Base-by-base conservation (phyloP, 441 rosid genomes). In the Biscutella laevigata region DNA sequence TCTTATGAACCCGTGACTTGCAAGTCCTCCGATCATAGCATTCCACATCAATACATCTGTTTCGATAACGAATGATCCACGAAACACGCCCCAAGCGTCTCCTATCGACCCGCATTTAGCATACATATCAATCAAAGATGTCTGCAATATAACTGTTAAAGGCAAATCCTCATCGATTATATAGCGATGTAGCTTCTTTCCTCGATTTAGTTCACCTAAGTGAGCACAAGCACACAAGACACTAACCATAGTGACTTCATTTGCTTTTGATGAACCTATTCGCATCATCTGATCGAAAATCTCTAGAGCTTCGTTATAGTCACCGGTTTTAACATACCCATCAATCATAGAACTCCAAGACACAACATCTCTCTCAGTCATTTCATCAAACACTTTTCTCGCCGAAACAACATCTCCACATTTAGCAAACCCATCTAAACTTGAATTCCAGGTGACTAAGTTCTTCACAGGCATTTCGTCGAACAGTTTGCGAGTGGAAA, bases 71-170 rank as follows among this genome's bases (percentile, higher is more conserved):
- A 47, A 39, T 55, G 60, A 79, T 34, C 62, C 40, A 4, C 47
- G 70, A 49, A 89, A 89, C 17, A 84, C 85, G 0, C 19, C 38
- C 59, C 79, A 46, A 28, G 97, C 91, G 30, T 86, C 83, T 4
- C 74, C 71, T 37, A 84, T 79, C 0, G 80, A 83, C 27, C 97
- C 94, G 1, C 94, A 84, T 53, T 86, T 86, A 10, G 94, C 86
- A 26, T 84, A 84, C 95, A 86, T 89, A 69, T 89, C 95, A n/a
- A 84, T 71, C 15, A 89, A 84, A 63, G 94, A 84, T 4, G 94
- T 89, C 30, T 57, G 72, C 62, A 86, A 59, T 40, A 55, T 64
- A 68, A 86, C 41, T 33, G 85, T 89, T 39, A 77, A 41, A 0
- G 69, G 80, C 55, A 84, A 62, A 20, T 33, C 27, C 37, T 74